Base-by-base conservation (phyloP, 164 flowering plant species). In the Platanus orientalis region DNA sequence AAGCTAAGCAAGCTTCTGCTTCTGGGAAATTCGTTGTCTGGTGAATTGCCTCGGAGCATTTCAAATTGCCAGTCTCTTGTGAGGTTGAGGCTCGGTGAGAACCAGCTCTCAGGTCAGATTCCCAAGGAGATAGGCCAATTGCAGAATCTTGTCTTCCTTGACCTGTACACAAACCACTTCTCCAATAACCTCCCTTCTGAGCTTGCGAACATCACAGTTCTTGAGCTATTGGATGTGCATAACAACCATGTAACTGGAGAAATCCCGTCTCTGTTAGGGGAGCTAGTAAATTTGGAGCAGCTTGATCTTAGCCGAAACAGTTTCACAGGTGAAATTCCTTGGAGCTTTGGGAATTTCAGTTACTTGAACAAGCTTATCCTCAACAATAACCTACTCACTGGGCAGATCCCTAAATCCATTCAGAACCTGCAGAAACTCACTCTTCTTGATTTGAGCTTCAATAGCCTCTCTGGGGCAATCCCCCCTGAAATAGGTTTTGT, bases 101-200 rank as follows among this genome's bases (percentile, higher is more conserved):
- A 85, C 64, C 83, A 77, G 74, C 83, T 87, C 30, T 79, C 89
- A 3, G 88, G 88, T 20, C 74, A 66, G 62, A 81, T 87, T 58
- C 93, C 93, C 0, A 75, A 70, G 48, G 88, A 83, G 63, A 73
- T 87, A 19, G 90, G 93, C 12, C 76, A 72, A 16, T 62, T 87
- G 77, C 80, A 79, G 74, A 85, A 84, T 66, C 80, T 87, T 6
- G 83, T 80, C 62, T 66, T 87, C 76, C 96, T 95, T 64, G 97
- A 95, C 68, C 69, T 95, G 70, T 81, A 80, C 64, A 78, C 73
- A 80, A 87, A 87, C 54, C 89, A 74, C 58, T 82, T 87, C 70
- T 81, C 88, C 2, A 90, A 86, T 54, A 49, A 49, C 5, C 78
- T 87, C 6, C 90, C 93, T 17, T 7, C 7, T 23, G 88, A 83